Evolutionary conservation across 140 eudicot genomes (phyloP).

Genomic region (Oenanthe javanica): DNA sequence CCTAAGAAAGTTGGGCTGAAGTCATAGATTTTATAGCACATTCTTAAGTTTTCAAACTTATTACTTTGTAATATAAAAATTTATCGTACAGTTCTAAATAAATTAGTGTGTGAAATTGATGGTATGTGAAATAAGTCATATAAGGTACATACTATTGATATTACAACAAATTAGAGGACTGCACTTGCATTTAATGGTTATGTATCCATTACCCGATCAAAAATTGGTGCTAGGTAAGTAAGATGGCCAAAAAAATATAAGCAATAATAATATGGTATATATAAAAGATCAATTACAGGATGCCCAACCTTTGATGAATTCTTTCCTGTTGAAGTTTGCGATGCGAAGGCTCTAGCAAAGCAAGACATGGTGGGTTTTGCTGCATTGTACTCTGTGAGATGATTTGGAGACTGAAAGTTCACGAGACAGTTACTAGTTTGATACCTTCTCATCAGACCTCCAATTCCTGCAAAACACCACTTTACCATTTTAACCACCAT

Average conservation of each 20-base stretch:
- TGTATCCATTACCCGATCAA: background rate
- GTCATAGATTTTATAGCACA: background rate
- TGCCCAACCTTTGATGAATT: slow-evolving; percentile 51
- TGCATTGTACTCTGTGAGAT: slow-evolving; percentile 20
- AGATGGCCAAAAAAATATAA: background rate
- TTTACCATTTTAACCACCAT: background rate
- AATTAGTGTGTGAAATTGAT: background rate
- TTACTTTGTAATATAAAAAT: background rate
- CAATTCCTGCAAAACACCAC: slow-evolving; percentile 26
- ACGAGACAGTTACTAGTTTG: slow-evolving; percentile 7
- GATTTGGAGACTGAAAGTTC: slow-evolving; percentile 30
- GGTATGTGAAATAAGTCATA: too few species aligned
- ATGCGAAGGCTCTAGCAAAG: slow-evolving; percentile 54
- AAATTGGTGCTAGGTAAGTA: background rate
- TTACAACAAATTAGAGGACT: background rate
- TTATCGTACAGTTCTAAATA: background rate
- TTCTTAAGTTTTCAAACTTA: background rate
- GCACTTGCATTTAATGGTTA: background rate
- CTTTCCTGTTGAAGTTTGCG: slow-evolving; percentile 39
- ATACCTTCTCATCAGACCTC: slow-evolving; percentile 17
- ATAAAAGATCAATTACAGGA: background rate
- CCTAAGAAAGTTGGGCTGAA: background rate
- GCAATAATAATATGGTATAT: background rate
- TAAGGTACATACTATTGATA: background rate
- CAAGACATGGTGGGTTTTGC: slow-evolving; percentile 2